Base-by-base conservation (phyloP, 768 basidiomycete species). In the Rhodotorula sphaerocarpa region DNA sequence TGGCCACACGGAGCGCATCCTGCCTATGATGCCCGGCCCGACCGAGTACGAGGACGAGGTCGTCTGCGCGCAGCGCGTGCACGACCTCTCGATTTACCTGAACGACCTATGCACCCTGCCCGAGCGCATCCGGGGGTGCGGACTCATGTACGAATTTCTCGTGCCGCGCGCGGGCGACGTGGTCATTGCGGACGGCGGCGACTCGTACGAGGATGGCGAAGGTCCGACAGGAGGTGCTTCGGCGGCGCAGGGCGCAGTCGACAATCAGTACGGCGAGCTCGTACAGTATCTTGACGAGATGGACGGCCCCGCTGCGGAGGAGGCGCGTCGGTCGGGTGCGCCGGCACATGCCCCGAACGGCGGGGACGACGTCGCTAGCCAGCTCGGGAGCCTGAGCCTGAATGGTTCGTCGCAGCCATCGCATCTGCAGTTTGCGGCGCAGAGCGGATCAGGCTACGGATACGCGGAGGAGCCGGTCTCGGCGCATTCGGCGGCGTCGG, bases 11-110 rank as follows among this genome's bases (percentile, higher is more conserved):
- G 73, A 71, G 36, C 82, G 95, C 41, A 86, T 93, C 54, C 78
- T 99, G 31, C 95, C 95, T 2, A 96, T 84, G 76, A 99, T 99
- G 95, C 95, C 95, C 5, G 95, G 95, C 5, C 95, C 92, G 9
- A 83, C 87, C 11, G 80, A 86, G 30, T 78, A 84, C 25, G 90
- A 96, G 39, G 85, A 91, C 76, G 86, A 89, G 66, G 79, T 80
- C 44, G 79, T 97, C 67, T 93, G 91, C 31, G 83, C 86, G 21
- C 81, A 83, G 39, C 80, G 95, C 57, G 82, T 86, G 63, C 79
- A 78, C 25, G 95, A 97, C 72, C 80, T 99, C 33, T 87, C 95
- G 71, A 85, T 86, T 34, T 99, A 99, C 75, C 80, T 96, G 42
- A 81, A 82, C 71, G 82, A 83, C 56, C 80, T 99, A 20, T 87